Percentiles rank a stretch among this genome's conserved stretches.
Conservation (phyloP, 805 yeast species). For the Yarrowia porcina region DNA sequence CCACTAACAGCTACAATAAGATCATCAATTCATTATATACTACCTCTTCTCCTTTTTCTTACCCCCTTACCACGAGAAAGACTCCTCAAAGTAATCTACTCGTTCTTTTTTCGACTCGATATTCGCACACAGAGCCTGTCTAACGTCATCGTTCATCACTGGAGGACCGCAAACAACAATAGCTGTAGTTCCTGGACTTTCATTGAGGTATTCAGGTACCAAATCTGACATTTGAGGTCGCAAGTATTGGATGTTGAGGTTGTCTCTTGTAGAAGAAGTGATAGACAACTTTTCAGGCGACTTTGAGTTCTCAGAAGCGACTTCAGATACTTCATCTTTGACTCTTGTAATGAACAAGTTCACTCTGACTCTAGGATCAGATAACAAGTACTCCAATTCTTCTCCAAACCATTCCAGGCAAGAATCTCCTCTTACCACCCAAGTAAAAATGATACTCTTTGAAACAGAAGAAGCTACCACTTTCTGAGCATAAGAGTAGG, state of each 20-base stretch:
- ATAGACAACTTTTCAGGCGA: not conserved
- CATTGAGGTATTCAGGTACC: not conserved
- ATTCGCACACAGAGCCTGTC: slow-evolving; percentile 47
- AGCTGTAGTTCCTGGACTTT: not conserved
- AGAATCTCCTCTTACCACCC: slow-evolving; percentile 56
- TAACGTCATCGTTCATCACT: slow-evolving; percentile 52
- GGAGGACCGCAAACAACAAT: slow-evolving; percentile 55
- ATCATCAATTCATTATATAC: too few relatives aligned
- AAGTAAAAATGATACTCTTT: slow-evolving; percentile 47
- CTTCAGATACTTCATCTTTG: not conserved
- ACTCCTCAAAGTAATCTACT: slow-evolving; percentile 66
- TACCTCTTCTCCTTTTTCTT: too few relatives aligned
- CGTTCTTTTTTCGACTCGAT: slow-evolving; percentile 45
- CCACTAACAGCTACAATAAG: too few relatives aligned
- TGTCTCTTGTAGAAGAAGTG: not conserved
- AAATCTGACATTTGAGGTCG: not conserved
- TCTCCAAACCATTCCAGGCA: slow-evolving; percentile 48
- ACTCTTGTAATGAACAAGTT: slow-evolving; percentile 28
- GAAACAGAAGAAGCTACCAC: slow-evolving; percentile 34
- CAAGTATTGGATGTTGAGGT: not conserved
- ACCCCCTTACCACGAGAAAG: slow-evolving; percentile 72
- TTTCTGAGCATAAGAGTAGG: slow-evolving; percentile 45
- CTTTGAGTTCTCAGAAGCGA: not conserved
- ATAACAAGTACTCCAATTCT: slow-evolving; percentile 39
- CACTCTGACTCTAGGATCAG: slow-evolving; percentile 33